Conservation (phyloP, 257 asterid genomes). For the Misopates orontium region DNA sequence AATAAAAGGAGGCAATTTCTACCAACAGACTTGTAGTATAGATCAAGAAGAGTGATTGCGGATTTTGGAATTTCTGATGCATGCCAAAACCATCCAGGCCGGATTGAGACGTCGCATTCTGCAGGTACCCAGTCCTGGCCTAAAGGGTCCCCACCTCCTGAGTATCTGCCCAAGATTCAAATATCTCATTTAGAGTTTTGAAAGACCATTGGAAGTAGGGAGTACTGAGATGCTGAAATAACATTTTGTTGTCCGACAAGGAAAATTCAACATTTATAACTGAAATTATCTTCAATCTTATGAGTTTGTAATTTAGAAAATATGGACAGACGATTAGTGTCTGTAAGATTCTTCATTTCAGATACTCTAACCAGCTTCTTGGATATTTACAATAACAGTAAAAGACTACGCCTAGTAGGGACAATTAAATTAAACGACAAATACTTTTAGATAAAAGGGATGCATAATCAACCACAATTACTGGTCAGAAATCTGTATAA, state of each 20-base stretch:
- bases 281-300: too few relatives aligned
- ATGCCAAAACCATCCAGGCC: constrained; percentile 99
- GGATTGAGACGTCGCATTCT: constrained; percentile 88
- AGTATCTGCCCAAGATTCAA: constrained; percentile 48
- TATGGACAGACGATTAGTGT: constrained; percentile 1
- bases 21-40: constrained; percentile 88
- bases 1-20: constrained; percentile 79
- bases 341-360: not conserved
- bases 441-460: not conserved
- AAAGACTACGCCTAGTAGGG: not conserved
- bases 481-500: not conserved
- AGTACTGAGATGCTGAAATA: not conserved
- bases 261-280: not conserved
- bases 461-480: too few relatives aligned
- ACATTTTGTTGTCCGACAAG: not conserved
- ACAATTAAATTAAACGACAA: too few relatives aligned
- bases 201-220: not conserved
- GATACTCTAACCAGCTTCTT: not conserved
- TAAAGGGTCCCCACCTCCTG: constrained; percentile 68
- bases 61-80: constrained; percentile 77
- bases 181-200: constrained; percentile 3
- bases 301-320: too few relatives aligned
- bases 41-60: constrained; percentile 75
- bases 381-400: not conserved
- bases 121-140: constrained; percentile 97